phyloP scores from a whole-genome alignment of 2,329 filamentous ascomycete species.

The Cadophora gregata region DNA sequence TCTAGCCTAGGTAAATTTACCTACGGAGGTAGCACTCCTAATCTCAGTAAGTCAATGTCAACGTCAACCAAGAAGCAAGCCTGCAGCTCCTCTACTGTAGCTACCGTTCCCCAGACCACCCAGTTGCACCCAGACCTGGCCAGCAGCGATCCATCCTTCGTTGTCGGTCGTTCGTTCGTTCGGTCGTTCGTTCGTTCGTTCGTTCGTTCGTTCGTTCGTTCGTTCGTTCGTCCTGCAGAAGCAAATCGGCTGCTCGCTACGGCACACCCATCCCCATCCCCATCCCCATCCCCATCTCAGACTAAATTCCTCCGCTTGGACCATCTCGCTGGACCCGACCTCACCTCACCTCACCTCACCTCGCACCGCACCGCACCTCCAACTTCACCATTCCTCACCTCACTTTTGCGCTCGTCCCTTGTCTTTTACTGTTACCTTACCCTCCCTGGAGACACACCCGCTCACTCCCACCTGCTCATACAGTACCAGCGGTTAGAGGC shows the following conservation, averaged over 20 bases:
- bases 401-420: conserved; percentile 14
- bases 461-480: not conserved
- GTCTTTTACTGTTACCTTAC: too few species aligned
- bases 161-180: not conserved
- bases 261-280: not conserved
- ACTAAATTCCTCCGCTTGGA: conserved; percentile 2
- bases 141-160: not conserved
- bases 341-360: not conserved
- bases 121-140: not conserved
- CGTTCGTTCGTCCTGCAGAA: not conserved
- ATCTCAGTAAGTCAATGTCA: not conserved
- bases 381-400: conserved; percentile 7
- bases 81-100: not conserved
- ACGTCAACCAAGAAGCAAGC: not conserved
- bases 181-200: not conserved
- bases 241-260: not conserved
- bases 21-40: not conserved
- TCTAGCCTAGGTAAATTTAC: too few species aligned
- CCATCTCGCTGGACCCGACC: conserved; percentile 4
- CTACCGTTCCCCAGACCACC: too few species aligned
- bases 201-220: not conserved
- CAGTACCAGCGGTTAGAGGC: conserved; percentile 2
- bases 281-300: not conserved
- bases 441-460: not conserved
- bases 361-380: too few species aligned